These are phyloP conservation scores for Calonectria multiphialidica DNA, from an alignment of 2,329 filamentous ascomycete species.

Conservation along the genomic window DNA sequence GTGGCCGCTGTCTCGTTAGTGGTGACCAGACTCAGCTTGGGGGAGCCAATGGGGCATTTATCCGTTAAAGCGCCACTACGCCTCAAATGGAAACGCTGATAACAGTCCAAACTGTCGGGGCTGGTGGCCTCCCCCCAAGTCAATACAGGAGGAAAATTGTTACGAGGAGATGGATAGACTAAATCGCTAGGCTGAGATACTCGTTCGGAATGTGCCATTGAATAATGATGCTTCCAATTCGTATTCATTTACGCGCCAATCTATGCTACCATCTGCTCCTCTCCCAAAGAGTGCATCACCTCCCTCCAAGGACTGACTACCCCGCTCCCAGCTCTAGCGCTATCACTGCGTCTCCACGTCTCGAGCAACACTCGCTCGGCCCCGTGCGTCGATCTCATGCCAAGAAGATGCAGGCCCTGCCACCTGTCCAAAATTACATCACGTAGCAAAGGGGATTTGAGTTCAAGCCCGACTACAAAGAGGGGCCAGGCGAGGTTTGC, in stretches of 20 bases:
- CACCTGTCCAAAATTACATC: not conserved
- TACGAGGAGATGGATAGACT: not conserved
- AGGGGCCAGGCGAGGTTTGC: not conserved
- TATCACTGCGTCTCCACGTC: not conserved
- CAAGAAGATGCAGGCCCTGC: not conserved
- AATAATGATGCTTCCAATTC: not conserved
- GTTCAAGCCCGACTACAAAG: not conserved
- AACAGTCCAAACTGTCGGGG: not conserved
- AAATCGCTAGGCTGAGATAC: not conserved
- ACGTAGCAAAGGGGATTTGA: not conserved
- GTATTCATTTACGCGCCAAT: not conserved
- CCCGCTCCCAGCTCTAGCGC: not conserved
- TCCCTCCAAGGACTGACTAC: not conserved
- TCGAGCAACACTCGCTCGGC: not conserved
- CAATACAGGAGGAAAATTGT: not conserved
- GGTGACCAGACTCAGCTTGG: not conserved
- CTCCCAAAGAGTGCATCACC: not conserved
- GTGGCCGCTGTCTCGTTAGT: too few relatives aligned
- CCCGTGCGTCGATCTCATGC: not conserved
- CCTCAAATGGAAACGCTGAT: not conserved
- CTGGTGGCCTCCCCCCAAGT: too few relatives aligned
- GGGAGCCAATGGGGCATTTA: not conserved
- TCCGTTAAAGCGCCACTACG: not conserved
- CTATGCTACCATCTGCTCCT: not conserved
- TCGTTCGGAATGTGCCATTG: not conserved